Evolutionary conservation across 1,139 yeast genomes (phyloP).

Genomic region (Suhomyces chickasaworum): DNA sequence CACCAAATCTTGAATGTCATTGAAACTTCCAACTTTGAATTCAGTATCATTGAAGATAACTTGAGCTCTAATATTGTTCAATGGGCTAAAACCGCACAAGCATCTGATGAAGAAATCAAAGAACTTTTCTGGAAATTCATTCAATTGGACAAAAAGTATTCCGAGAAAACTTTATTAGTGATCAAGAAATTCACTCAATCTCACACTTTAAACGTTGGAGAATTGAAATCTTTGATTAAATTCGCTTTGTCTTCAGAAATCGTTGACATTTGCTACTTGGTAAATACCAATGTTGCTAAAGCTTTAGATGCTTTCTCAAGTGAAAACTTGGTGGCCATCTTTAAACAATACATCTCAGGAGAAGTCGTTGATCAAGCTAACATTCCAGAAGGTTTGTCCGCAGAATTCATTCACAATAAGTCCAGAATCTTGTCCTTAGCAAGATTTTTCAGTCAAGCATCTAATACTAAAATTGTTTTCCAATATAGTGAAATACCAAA

Average conservation of each 20-base stretch:
- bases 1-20: slow-evolving; percentile 37
- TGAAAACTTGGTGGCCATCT: slow-evolving; percentile 29
- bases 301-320: slow-evolving; percentile 27
- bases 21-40: slow-evolving; percentile 36
- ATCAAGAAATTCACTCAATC: slow-evolving; percentile 39
- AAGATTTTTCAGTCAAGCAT: slow-evolving; percentile 35
- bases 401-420: slow-evolving; percentile 34
- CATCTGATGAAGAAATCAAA: slow-evolving; percentile 32
- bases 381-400: slow-evolving; percentile 21
- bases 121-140: slow-evolving; percentile 44
- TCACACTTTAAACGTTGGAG: slow-evolving; percentile 27
- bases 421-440: slow-evolving; percentile 48
- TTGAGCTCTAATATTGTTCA: slow-evolving; percentile 40
- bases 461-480: slow-evolving; percentile 31
- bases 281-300: slow-evolving; percentile 41
- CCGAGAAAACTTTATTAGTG: slow-evolving; percentile 36
- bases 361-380: slow-evolving; percentile 24
- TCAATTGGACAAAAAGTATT: slow-evolving; percentile 34
- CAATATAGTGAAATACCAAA: slow-evolving; percentile 43
- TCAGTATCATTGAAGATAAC: slow-evolving; percentile 36
- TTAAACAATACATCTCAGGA: slow-evolving; percentile 41
- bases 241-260: slow-evolving; percentile 44
- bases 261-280: slow-evolving; percentile 49
- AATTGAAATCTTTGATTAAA: slow-evolving; percentile 37
- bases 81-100: slow-evolving; percentile 35